Percentiles rank a stretch among this genome's conserved stretches.
These are phyloP conservation scores for Cenococcum geophilum DNA, from an alignment of 495 filamentous ascomycete genomes.

Conservation along the genomic window DNA sequence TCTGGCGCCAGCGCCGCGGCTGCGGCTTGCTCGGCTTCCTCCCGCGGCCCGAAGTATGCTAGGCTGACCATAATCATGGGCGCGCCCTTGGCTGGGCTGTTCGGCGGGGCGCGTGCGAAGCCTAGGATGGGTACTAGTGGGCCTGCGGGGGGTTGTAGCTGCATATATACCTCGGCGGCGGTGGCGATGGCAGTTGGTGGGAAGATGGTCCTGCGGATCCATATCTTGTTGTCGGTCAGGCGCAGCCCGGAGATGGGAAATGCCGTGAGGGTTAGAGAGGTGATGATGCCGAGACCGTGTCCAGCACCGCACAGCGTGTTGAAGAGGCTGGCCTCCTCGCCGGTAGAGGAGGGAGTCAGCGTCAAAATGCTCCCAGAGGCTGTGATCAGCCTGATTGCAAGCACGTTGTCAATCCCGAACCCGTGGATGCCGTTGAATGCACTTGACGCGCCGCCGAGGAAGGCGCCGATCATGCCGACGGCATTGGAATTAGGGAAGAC, in stretches of 20 bases:
- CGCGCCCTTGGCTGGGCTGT: constrained; percentile 10
- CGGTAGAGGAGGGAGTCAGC: neutral
- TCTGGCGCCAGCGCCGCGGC: neutral
- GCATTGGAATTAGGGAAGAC: constrained; percentile 8
- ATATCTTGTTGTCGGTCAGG: constrained; percentile 16
- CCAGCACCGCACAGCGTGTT: constrained; percentile 17
- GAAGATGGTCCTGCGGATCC: constrained; percentile 19
- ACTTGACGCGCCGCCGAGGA: constrained; percentile 10
- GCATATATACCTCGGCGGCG: constrained; percentile 7
- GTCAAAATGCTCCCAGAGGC: neutral
- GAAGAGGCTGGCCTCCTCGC: constrained; percentile 11
- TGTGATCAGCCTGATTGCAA: constrained; percentile 7
- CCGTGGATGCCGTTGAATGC: constrained; percentile 10
- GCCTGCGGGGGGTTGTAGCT: neutral
- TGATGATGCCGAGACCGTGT: constrained; percentile 18
- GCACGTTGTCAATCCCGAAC: constrained; percentile 19
- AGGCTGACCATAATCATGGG: constrained; percentile 18
- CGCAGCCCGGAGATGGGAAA: constrained; percentile 9
- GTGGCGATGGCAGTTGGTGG: neutral
- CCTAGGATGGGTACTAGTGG: constrained; percentile 9
- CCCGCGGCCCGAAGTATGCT: constrained; percentile 8
- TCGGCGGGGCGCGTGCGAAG: constrained; percentile 20
- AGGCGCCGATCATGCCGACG: constrained; percentile 14
- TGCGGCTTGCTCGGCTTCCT: constrained; percentile 2
- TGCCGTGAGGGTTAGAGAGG: constrained; percentile 13